A percentile compares a stretch with the other conserved stretches of the same genome.
Conservation (phyloP, 768 basidiomycete species). For the Phlebiopsis flavidoalba region DNA sequence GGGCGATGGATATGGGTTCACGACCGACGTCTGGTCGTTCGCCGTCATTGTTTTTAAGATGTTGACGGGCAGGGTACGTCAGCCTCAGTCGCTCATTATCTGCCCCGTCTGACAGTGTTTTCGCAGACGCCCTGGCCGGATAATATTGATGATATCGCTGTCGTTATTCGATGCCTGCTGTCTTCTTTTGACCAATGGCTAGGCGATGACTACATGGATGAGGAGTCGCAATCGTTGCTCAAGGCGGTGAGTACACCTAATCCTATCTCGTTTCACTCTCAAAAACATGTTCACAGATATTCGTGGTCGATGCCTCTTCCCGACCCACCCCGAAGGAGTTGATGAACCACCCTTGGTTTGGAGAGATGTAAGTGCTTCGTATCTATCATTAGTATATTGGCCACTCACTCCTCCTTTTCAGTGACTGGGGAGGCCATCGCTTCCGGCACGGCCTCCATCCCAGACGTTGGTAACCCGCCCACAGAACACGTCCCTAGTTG, state of each 20-base stretch:
- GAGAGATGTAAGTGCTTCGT: background rate
- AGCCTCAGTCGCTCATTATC: too few species aligned
- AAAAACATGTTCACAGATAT: too few species aligned
- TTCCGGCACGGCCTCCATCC: background rate
- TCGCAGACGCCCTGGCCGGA: background rate
- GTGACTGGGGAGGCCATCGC: background rate
- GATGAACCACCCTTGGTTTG: conserved; percentile 1
- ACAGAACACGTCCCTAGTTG: background rate
- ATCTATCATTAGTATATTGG: background rate
- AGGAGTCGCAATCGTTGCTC: background rate
- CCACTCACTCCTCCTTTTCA: background rate
- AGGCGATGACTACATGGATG: background rate
- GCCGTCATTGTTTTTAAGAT: conserved; percentile 26
- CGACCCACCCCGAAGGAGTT: background rate
- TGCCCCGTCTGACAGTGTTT: background rate
- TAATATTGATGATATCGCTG: background rate
- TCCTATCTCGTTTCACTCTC: too few species aligned
- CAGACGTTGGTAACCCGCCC: conserved; percentile 3
- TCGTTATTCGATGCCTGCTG: background rate
- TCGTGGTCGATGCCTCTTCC: background rate
- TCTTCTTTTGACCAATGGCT: background rate
- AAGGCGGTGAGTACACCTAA: background rate
- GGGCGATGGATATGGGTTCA: conserved; percentile 37
- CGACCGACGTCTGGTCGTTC: conserved; percentile 41
- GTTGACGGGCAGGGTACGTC: conserved; percentile 18